These are phyloP conservation scores for Ascoidea rubescens DNA, from an alignment of 805 yeast genomes.

Conservation along the genomic window DNA sequence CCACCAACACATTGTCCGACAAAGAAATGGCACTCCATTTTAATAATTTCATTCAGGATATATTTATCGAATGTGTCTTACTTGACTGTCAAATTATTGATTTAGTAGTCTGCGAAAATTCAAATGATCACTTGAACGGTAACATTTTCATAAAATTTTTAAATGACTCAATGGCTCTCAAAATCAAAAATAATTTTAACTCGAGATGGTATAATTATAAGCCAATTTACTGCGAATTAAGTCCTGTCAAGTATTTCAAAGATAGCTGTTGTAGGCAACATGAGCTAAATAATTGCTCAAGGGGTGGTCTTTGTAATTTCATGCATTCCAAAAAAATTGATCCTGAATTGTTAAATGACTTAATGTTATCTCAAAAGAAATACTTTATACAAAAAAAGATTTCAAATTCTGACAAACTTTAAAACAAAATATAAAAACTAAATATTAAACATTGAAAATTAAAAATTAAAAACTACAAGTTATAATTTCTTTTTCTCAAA, in stretches of 20 bases:
- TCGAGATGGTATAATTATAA: conserved; percentile 69
- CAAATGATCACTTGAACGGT: conserved; percentile 71
- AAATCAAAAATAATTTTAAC: conserved; percentile 49
- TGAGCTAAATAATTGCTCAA: conserved; percentile 46
- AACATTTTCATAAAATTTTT: conserved; percentile 65
- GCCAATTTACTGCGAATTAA: conserved; percentile 69
- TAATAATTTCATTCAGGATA: conserved; percentile 55
- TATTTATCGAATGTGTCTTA: conserved; percentile 45
- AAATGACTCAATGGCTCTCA: conserved; percentile 39
- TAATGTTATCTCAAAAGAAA: conserved; percentile 28
- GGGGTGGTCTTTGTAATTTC: conserved; percentile 79
- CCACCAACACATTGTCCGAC: conserved; percentile 15
- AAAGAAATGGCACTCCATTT: conserved; percentile 31
- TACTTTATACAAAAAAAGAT: conserved; percentile 1
- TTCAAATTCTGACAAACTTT: no score
- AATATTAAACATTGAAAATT: no score
- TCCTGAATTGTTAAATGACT: conserved; percentile 23
- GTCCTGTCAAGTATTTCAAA: conserved; percentile 56
- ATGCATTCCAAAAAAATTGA: conserved; percentile 62
- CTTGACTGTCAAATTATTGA: conserved; percentile 37
- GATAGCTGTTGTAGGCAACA: conserved; percentile 71
- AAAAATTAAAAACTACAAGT: no score
- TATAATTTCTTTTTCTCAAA: no score
- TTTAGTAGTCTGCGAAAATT: conserved; percentile 70
- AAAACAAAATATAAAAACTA: no score